Evolutionary conservation across 345 rosid genomes (phyloP), one percentile per base, ranked within the genome.

Genomic region (Aegle marmelos): DNA sequence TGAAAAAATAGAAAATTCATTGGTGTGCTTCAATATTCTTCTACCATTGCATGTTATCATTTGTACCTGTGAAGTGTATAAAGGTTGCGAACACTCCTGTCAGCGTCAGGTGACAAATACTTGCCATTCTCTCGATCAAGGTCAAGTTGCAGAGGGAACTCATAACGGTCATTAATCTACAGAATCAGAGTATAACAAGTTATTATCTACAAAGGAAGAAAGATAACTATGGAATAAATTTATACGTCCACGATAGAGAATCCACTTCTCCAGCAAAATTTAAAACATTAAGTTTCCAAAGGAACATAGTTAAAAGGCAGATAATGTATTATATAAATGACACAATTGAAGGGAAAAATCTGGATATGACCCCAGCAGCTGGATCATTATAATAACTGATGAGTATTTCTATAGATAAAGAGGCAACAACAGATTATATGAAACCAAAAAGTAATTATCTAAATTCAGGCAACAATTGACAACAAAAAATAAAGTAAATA

Each of bases 101-200:
- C 94, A 62, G 98, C 93, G 14, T 92, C 98, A 67, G 97, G 96
- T 21, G 98, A 95, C 72, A 95, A 79, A 81, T 95, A 95, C 83
- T 93, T 95, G 53, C 94, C 92, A 84, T 87, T 68, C 62, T 87
- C 98, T 62, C 91, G 86, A 78, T 95, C 99, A 82, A 95, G 97
- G 82, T 95, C 99, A 86, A 95, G 98, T 91, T 93, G 92, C 69
- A 92, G 87, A 64, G 99, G 99, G 70, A 95, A 95, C 77, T 95
- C 99, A 79, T 95, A 95, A 24, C 97, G 97, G 76, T 95, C 99
- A 81, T 95, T 95, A 81, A 95, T 95, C 99, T 95, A 82, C 79
- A 83, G 13, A 83, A 79, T 73, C 58, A 82, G 67, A 25, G 48
- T 1, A 53, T 9, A 78, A 64, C 33, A 27, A 79, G 39, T 24